These are phyloP conservation scores for Schizophyllum commune DNA, from an alignment of 1,284 basidiomycete species.

Conservation along the genomic window DNA sequence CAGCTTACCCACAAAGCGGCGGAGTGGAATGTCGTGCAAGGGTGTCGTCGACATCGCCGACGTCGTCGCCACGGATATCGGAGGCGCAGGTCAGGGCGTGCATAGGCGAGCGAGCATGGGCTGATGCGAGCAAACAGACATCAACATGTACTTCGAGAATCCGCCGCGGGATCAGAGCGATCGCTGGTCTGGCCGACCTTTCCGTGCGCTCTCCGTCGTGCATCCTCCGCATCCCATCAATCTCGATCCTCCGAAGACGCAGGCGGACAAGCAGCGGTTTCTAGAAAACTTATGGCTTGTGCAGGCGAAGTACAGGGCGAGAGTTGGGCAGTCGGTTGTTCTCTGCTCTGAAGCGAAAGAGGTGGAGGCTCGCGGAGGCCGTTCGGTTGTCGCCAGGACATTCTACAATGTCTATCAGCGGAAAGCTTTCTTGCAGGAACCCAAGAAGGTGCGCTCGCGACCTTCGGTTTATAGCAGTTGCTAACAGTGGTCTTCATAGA, in stretches of 20 bases:
- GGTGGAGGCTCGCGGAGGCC: slow-evolving; percentile 57
- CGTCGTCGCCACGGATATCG: slow-evolving; percentile 77
- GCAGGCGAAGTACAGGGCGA: slow-evolving; percentile 72
- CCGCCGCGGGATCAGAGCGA: slow-evolving; percentile 76
- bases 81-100: slow-evolving; percentile 60
- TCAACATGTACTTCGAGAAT: slow-evolving; percentile 78
- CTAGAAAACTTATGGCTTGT: slow-evolving; percentile 80
- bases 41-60: slow-evolving; percentile 84
- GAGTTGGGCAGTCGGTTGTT: slow-evolving; percentile 59
- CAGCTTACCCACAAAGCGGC: slow-evolving; percentile 58
- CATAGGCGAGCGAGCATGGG: slow-evolving; percentile 5
- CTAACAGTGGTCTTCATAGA: slow-evolving; percentile 33
- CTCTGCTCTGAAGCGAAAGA: slow-evolving; percentile 64
- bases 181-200: slow-evolving; percentile 76
- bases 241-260: slow-evolving; percentile 55
- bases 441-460: slow-evolving; percentile 55
- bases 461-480: not conserved
- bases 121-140: slow-evolving; percentile 40
- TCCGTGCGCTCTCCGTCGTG: slow-evolving; percentile 67
- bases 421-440: slow-evolving; percentile 64
- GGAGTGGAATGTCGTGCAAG: slow-evolving; percentile 78
- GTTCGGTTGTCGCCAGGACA: slow-evolving; percentile 60
- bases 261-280: slow-evolving; percentile 72
- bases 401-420: slow-evolving; percentile 84
- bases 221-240: slow-evolving; percentile 60